Evolutionary conservation across 169 alveolate species (phyloP).

Genomic region (Plasmodium cynomolgi): DNA sequence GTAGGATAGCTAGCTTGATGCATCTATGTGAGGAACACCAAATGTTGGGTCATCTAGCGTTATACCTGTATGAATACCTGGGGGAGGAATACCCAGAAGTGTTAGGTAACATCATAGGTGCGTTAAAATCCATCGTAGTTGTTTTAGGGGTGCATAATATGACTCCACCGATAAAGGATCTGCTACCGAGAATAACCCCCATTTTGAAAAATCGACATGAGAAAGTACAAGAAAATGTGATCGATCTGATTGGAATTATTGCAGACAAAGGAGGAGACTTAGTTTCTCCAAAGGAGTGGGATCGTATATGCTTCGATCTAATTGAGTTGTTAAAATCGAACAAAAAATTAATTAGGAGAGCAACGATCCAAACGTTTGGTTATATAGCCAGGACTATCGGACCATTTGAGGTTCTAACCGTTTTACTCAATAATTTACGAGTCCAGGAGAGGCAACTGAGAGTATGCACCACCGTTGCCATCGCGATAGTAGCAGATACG

Average conservation of each 20-base stretch:
- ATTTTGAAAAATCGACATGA: slow-evolving; percentile 99
- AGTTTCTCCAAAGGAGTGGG: slow-evolving; percentile 99
- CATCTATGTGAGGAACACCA: slow-evolving; percentile 98
- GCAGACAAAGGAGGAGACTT: slow-evolving; percentile 99
- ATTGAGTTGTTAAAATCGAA: slow-evolving; percentile 96
- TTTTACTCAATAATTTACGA: slow-evolving; percentile 94
- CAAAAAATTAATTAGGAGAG: slow-evolving; percentile 96
- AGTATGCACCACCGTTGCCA: slow-evolving; percentile 97
- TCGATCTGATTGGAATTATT: slow-evolving; percentile 97
- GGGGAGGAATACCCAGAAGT: slow-evolving; percentile 99
- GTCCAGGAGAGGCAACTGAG: slow-evolving; percentile 99
- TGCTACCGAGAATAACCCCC: slow-evolving; percentile 99
- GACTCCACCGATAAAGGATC: slow-evolving; percentile 99
- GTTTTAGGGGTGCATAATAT: slow-evolving; percentile 98
- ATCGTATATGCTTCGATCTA: slow-evolving; percentile 99
- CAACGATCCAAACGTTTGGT: slow-evolving; percentile 99
- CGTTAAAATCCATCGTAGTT: slow-evolving; percentile 98
- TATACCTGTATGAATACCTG: slow-evolving; percentile 96
- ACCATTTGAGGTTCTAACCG: slow-evolving; percentile 98
- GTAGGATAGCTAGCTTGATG: slow-evolving; percentile 97
- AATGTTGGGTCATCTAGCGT: slow-evolving; percentile 97
- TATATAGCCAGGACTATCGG: slow-evolving; percentile 99
- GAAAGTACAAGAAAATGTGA: slow-evolving; percentile 98
- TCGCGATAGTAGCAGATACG: slow-evolving; percentile 99
- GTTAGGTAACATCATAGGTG: slow-evolving; percentile 97